These are phyloP conservation scores for Phalaenopsis equestris DNA, from an alignment of 106 monocot species.

Conservation along the genomic window DNA sequence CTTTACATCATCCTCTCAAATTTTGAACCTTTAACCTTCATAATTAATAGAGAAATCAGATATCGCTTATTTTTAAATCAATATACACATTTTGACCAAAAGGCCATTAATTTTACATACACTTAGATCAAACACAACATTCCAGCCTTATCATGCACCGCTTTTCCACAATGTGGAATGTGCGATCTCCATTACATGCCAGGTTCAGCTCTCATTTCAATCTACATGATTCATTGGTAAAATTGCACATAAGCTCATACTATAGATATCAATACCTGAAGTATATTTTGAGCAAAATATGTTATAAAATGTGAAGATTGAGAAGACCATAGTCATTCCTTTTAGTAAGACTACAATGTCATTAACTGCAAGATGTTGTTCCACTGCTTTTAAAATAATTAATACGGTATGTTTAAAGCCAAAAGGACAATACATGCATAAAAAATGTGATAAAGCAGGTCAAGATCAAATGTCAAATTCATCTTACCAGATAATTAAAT, in stretches of 20 bases:
- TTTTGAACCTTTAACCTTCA: not conserved
- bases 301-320: not conserved
- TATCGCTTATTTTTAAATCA: not conserved
- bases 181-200: not conserved
- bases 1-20: not conserved
- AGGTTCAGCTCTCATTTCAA: not conserved
- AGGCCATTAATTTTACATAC: not conserved
- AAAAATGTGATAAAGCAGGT: not conserved
- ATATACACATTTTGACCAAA: not conserved
- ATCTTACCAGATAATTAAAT: too few species aligned
- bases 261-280: too few species aligned
- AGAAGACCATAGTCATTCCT: not conserved
- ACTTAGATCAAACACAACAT: too few species aligned
- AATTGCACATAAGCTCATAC: not conserved
- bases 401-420: not conserved
- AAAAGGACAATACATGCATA: not conserved
- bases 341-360: not conserved
- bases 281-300: too few species aligned
- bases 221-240: not conserved
- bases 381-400: not conserved
- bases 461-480: not conserved
- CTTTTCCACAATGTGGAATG: too few species aligned
- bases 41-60: not conserved
- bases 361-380: not conserved
- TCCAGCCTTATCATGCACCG: too few species aligned